Base-by-base conservation (phyloP, 2,329 filamentous ascomycete species). In the Colletotrichum navitas region DNA sequence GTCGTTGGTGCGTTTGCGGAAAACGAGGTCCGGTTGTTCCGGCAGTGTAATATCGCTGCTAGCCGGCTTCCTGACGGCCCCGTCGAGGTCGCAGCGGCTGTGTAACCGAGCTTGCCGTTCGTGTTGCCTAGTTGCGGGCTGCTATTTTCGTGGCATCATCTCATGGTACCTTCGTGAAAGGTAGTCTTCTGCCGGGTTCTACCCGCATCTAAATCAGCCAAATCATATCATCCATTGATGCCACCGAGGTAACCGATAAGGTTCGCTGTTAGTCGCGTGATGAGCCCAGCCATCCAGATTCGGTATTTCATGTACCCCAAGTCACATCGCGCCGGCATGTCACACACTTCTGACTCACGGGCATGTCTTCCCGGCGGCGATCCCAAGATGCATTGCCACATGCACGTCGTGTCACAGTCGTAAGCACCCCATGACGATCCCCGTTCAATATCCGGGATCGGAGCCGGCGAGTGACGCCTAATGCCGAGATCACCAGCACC, bases 31-130 rank as follows among this genome's bases (percentile, higher is more conserved):
- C 82, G 93, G 55, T 79, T 95, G 71, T 94, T 95, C 78, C 83
- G 92, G 73, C 93, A 95, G 83, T 95, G 93, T 81, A 94, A 95
- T 79, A 85, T 94, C 79, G 92, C 92, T n/a, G 90, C 87, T 3
- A 91, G 87, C 71, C 81, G 86, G 73, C 79, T 87, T 47, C 89
- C 89, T 10, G 77, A 86, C 63, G 89, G 88, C 0, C 87, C 88
- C 1, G 36, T 47, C 5, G 67, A 63, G 26, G 62, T 62, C 7
- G 36, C 49, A 24, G 66, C 67, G 49, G 69, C 49, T 54, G 66
- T 65, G 45, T 72, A 60, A 24, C 36, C 36, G 12, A 14, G 8
- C 18, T 54, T 63, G 14, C 59, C 16, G 24, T 45, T n/a, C n/a
- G 34, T 47, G 24, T 63, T 55, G 7, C 36, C 14, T 4, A 12